Conservation (phyloP, 169 alveolate species). For the Plasmodium gallinaceum region DNA sequence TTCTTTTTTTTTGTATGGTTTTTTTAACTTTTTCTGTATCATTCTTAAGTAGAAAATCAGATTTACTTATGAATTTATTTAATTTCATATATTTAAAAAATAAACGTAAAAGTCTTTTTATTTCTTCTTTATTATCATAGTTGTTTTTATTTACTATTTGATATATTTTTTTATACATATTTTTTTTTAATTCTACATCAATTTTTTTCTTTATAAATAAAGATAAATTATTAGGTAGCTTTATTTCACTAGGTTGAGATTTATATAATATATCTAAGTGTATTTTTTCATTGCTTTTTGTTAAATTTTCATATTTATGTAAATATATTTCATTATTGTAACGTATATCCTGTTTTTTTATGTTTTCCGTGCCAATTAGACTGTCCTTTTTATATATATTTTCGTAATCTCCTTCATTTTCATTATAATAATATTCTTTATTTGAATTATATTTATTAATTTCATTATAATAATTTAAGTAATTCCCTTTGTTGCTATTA, state of each 20-base stretch:
- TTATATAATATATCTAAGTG: not conserved
- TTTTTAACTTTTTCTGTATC: not conserved
- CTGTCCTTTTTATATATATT: constrained; percentile 12
- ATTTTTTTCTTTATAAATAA: not conserved
- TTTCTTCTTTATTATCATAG: constrained; percentile 16
- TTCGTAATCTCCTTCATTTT: not conserved
- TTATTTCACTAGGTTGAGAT: not conserved
- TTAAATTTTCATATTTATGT: not conserved
- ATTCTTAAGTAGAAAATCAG: not conserved
- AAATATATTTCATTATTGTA: not conserved
- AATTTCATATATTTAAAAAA: constrained; percentile 9
- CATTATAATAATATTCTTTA: not conserved
- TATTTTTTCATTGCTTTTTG: not conserved
- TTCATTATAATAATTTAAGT: not conserved
- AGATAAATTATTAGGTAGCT: not conserved
- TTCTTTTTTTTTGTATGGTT: not conserved
- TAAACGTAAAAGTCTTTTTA: constrained; percentile 13
- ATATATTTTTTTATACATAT: constrained; percentile 1
- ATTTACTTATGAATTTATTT: not conserved
- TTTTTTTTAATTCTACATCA: not conserved
- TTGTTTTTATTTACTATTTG: constrained; percentile 30
- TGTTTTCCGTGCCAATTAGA: not conserved
- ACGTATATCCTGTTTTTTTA: not conserved
- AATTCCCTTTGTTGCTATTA: not conserved
- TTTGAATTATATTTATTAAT: not conserved